Evolutionary conservation across 2,329 filamentous ascomycete species (phyloP).

Genomic region (Colletotrichum liriopes): DNA sequence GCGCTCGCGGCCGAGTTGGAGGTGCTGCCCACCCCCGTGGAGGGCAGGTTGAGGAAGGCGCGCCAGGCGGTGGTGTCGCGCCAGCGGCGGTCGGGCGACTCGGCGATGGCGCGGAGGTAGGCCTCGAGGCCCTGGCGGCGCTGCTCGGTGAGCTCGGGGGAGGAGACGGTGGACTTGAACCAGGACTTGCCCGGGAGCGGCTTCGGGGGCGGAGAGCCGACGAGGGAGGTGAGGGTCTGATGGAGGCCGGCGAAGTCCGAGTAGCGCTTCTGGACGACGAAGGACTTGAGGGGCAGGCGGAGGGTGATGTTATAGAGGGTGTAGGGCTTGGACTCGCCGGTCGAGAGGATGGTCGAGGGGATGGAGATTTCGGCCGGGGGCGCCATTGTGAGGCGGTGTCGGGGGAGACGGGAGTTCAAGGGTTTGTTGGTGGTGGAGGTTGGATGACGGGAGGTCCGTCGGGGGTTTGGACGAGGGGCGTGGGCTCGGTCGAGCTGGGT

Average conservation of each 20-base stretch:
- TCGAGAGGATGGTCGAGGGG: constrained; percentile 73
- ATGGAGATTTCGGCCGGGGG: constrained; percentile 78
- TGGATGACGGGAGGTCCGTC: background rate
- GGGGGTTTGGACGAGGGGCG: constrained; percentile 27
- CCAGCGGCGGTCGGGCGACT: constrained; percentile 82
- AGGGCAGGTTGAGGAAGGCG: constrained; percentile 80
- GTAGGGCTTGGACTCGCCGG: constrained; percentile 75
- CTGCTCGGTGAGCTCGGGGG: constrained; percentile 78
- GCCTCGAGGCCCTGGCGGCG: constrained; percentile 78
- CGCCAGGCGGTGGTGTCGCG: constrained; percentile 81
- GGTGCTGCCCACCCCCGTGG: constrained; percentile 56
- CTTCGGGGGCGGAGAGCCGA: constrained; percentile 75
- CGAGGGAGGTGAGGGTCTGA: constrained; percentile 70
- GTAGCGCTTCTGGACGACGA: constrained; percentile 85
- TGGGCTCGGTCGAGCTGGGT: constrained; percentile 17
- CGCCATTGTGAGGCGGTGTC: constrained; percentile 62
- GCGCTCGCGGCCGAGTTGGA: constrained; percentile 65
- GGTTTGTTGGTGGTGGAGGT: background rate
- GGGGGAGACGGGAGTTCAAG: background rate
- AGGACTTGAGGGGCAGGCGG: constrained; percentile 82
- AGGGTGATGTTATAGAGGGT: constrained; percentile 86
- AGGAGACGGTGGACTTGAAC: constrained; percentile 81
- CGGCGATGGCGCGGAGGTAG: constrained; percentile 81
- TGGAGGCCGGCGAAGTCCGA: constrained; percentile 83
- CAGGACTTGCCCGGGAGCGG: constrained; percentile 82